Conservation (phyloP, 257 asterid genomes). For the Ligustrum vulgare region DNA sequence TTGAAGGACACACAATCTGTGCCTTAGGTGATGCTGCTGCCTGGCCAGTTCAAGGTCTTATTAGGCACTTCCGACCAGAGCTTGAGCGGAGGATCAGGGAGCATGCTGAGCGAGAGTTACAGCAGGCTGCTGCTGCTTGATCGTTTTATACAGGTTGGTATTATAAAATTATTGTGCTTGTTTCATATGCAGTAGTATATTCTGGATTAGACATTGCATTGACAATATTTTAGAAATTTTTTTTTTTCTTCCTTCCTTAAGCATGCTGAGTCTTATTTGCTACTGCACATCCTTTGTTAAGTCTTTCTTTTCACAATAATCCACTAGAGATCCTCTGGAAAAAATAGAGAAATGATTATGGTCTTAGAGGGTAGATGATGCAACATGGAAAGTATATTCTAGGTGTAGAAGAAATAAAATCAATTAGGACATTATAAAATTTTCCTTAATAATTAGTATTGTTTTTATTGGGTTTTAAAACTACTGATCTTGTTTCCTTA, state of each 20-base stretch:
- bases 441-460: too few species aligned
- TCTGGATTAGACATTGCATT: neutral
- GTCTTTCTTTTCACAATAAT: too few species aligned
- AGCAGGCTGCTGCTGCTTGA: constrained; percentile 80
- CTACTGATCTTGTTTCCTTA: too few species aligned
- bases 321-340: too few species aligned
- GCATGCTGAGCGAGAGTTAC: constrained; percentile 87
- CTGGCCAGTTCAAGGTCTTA: constrained; percentile 99
- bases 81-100: constrained; percentile 92
- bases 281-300: neutral
- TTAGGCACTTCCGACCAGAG: constrained; percentile 97
- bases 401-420: too few species aligned
- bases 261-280: neutral
- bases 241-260: neutral
- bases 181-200: neutral
- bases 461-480: too few species aligned
- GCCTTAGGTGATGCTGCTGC: constrained; percentile 99
- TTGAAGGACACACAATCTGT: constrained; percentile 98
- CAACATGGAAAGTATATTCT: too few species aligned
- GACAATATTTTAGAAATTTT: neutral
- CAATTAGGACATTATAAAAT: too few species aligned
- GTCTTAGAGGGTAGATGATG: too few species aligned
- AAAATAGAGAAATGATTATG: too few species aligned
- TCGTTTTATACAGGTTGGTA: constrained; percentile 42
- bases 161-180: neutral